A percentile compares a stretch with the other conserved stretches of the same genome.
phyloP scores from a whole-genome alignment of 371 early-diverging fungal genomes.

The Zychaea mexicana region DNA sequence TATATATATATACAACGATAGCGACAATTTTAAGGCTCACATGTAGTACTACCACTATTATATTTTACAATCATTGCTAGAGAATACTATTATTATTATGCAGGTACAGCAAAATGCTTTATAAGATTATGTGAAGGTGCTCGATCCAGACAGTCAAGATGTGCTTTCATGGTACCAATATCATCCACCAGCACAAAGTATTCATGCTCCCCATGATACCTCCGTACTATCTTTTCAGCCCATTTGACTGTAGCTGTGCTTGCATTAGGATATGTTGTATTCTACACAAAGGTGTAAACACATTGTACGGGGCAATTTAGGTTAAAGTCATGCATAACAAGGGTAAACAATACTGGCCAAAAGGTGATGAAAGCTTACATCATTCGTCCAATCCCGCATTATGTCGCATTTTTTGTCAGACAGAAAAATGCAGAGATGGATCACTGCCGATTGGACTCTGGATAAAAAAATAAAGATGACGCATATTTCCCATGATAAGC shows the following conservation, averaged over 20 bases:
- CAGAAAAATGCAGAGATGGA: background rate
- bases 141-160: background rate
- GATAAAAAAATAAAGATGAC: background rate
- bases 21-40: too few relatives aligned
- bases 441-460: background rate
- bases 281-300: background rate
- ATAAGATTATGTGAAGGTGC: background rate
- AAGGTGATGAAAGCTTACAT: background rate
- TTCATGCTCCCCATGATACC: background rate
- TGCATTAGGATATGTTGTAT: background rate
- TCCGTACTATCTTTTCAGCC: background rate
- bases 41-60: too few relatives aligned
- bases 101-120: background rate
- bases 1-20: too few relatives aligned
- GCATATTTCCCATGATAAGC: too few relatives aligned
- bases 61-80: too few relatives aligned
- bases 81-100: too few relatives aligned
- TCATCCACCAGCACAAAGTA: constrained; percentile 29
- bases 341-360: background rate
- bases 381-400: constrained; percentile 10
- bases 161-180: background rate
- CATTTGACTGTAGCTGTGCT: background rate
- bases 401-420: constrained; percentile 1
- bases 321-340: too few relatives aligned
- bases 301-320: background rate